phyloP scores from a whole-genome alignment of 163 green algal genomes.

The Chloroidium sp. region DNA sequence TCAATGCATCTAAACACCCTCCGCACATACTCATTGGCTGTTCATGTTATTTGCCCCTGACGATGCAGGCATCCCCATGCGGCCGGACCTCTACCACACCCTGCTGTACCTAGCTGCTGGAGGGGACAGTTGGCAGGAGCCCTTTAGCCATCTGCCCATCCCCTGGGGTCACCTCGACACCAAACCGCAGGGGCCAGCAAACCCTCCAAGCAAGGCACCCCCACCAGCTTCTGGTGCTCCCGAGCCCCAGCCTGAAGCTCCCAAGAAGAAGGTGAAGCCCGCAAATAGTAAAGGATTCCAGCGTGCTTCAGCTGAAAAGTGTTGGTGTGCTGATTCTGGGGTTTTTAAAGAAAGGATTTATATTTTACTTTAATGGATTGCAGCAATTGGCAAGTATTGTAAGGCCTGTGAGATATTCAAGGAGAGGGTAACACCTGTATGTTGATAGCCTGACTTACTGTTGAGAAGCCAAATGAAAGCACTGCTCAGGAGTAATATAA shows the following conservation, averaged over 20 bases:
- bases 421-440: no score
- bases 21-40: no score
- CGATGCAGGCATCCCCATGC: constrained; percentile 14
- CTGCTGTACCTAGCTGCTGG: constrained; percentile 54
- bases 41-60: no score
- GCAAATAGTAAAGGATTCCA: background rate
- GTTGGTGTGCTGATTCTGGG: no score
- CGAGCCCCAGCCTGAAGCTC: background rate
- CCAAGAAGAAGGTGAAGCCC: background rate
- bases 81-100: constrained; percentile 23
- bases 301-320: background rate
- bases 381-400: no score
- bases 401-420: no score
- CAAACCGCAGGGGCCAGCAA: background rate
- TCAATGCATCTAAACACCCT: no score
- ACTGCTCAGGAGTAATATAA: no score
- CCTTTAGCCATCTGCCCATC: background rate
- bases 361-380: no score
- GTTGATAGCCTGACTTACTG: no score
- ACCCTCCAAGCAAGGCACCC: background rate
- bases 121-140: constrained; percentile 42
- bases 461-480: no score
- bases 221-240: background rate
- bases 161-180: background rate
- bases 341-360: no score